Base-by-base conservation (phyloP, 305 asterid species). In the Euphrasia arctica region DNA sequence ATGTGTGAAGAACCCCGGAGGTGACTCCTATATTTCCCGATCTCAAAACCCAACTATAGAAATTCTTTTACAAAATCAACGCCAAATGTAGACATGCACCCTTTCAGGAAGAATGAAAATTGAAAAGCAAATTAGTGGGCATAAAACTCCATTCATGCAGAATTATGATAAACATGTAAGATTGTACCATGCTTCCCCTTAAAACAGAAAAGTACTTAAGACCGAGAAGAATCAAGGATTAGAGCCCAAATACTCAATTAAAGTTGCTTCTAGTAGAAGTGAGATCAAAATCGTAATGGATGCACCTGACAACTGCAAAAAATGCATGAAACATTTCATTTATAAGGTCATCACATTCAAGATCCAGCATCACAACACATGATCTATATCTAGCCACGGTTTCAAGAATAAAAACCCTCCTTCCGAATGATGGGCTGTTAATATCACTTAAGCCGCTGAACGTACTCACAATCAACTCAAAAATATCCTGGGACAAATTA, bases 331-430 rank as follows among this genome's bases (percentile, higher is more conserved):
- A 83, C 95, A 91, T 91, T 78, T 88, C 94, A 36, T 77, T 76
- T 60, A 88, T 77, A 54, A 91, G 95, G 78, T 91, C 89, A 78
- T 86, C 86, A 72, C 98, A 91, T 67, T 91, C 98, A 58, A 91
- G 95, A 78, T 91, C 96, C 82, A 91, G 85, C 95, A 91, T 88
- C 78, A 88, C 91, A 28, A 91, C 93, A 63, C 89, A 91, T 36
- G 96, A 86, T 79, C 91, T 86, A 72, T 88, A 91, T 82, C 82
- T 85, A 66, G 98, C 96, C 78, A 91, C 58, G 62, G 95, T 88
- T 75, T 91, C 96, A 79, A 88, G 79, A 69, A 88, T 91, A 74
- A 80, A 82, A 75, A 88, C 94, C 83, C 96, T 91, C 78, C 91
- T 86, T 75, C 85, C 93, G 66, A 88, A 91, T 74, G 84, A 76